phyloP scores from a whole-genome alignment of 2,329 filamentous ascomycete species.

The Epicoccum nigrum region DNA sequence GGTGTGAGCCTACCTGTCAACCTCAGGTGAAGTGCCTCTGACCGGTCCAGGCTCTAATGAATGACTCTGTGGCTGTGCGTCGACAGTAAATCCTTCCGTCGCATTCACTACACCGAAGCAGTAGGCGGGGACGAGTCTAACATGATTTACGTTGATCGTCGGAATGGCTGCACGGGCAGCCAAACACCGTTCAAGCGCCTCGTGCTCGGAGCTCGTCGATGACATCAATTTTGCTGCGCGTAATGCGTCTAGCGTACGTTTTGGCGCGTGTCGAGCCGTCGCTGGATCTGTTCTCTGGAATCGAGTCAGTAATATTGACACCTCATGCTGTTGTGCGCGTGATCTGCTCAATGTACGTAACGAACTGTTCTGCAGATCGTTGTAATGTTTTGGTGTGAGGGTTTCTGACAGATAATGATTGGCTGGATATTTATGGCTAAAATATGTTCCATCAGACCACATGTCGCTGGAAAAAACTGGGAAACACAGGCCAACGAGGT shows the following conservation, averaged over 20 bases:
- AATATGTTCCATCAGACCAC: constrained; percentile 8
- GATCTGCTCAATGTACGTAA: constrained; percentile 12
- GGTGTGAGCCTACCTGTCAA: constrained; percentile 11
- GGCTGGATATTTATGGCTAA: constrained; percentile 8
- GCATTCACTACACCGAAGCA: constrained; percentile 7
- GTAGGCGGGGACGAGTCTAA: constrained; percentile 3
- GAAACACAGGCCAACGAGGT: constrained; percentile 1
- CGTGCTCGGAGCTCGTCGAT: constrained; percentile 8
- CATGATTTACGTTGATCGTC: constrained; percentile 8
- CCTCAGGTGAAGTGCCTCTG: constrained; percentile 5
- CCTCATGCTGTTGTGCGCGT: too few relatives aligned
- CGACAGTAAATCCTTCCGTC: neutral
- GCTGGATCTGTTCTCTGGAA: neutral
- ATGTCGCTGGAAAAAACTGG: constrained; percentile 1
- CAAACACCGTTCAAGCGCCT: constrained; percentile 2
- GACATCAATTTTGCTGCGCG: constrained; percentile 15
- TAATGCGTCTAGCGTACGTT: constrained; percentile 19
- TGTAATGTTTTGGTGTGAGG: neutral
- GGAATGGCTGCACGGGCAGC: neutral
- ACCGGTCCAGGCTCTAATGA: constrained; percentile 9
- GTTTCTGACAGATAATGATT: neutral
- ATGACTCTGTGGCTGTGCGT: constrained; percentile 10
- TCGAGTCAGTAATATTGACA: neutral
- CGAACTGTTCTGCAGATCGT: neutral
- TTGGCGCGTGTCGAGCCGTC: constrained; percentile 3